Percentiles rank a stretch among this genome's conserved stretches.
phyloP scores from a whole-genome alignment of 345 rosid genomes.

The Eucalyptus guilfoylei region DNA sequence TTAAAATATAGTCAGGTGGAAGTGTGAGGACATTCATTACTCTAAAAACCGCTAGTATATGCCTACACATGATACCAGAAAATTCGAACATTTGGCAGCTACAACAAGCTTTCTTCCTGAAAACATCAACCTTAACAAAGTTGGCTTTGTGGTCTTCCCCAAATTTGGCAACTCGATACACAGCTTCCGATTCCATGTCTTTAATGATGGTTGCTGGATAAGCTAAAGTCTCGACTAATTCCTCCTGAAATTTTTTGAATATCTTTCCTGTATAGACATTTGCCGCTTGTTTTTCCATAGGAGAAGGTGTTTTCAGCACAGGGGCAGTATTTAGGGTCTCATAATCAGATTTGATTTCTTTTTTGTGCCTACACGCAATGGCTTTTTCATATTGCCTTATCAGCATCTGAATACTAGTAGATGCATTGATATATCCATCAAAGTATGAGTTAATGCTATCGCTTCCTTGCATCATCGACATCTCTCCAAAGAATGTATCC shows the following conservation, averaged over 20 bases:
- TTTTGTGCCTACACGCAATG: slow-evolving; percentile 41
- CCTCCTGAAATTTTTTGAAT: slow-evolving; percentile 64
- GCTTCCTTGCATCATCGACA: slow-evolving; percentile 13
- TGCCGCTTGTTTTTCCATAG: slow-evolving; percentile 82
- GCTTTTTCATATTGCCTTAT: slow-evolving; percentile 64
- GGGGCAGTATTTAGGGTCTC: slow-evolving; percentile 46
- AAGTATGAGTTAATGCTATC: slow-evolving; percentile 38
- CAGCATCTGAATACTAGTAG: slow-evolving; percentile 46
- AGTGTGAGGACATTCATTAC: slow-evolving; percentile 55
- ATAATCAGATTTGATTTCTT: slow-evolving; percentile 65
- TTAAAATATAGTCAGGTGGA: slow-evolving; percentile 49
- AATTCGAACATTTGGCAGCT: slow-evolving; percentile 82
- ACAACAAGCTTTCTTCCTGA: slow-evolving; percentile 62
- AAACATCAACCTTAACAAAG: slow-evolving; percentile 42
- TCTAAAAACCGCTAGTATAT: slow-evolving; percentile 62
- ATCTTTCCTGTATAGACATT: slow-evolving; percentile 46
- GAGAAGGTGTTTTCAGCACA: slow-evolving; percentile 58
- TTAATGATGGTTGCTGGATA: slow-evolving; percentile 46
- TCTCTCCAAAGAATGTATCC: slow-evolving; percentile 57
- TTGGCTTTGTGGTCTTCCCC: slow-evolving; percentile 52
- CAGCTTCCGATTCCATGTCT: slow-evolving; percentile 36
- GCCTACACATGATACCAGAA: slow-evolving; percentile 66
- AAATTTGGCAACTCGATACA: slow-evolving; percentile 53
- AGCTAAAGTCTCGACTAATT: slow-evolving; percentile 62
- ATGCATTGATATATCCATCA: slow-evolving; percentile 46